Evolutionary conservation across 1,284 basidiomycete genomes (phyloP), one percentile per base, ranked within the genome.

Genomic region (Ustilago lituana): DNA sequence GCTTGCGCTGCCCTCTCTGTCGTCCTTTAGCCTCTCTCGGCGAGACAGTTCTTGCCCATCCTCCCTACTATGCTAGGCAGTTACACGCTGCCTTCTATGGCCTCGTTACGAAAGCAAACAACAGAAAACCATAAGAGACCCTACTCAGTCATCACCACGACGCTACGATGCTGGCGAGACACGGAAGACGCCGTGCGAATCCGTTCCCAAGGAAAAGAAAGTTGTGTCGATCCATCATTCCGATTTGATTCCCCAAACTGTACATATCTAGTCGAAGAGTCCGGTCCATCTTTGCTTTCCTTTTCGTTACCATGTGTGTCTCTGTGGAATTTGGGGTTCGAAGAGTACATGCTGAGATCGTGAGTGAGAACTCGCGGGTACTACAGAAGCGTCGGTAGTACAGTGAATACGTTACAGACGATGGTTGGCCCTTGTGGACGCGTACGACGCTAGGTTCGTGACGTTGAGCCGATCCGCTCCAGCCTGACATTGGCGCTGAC

Each of bases 41-140:
- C 46, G 22, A 11, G 24, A 37, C 15, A 20, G n/a, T 17, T 47
- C 20, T 31, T 17, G 20, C 35, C 32, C 17, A 27, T 19, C 26
- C 32, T n/a, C 20, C 19, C 35, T 33, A 27, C n/a, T 51, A 51
- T 51, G 56, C 44, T 37, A n/a, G n/a, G n/a, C n/a, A n/a, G n/a
- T 38, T 38, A 14, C n/a, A 15, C 24, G 22, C 24, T 26, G 19
- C n/a, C 39, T 17, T 7, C 24, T 41, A 27, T 41, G 39, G 8
- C 22, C n/a, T 22, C 39, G 29, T n/a, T 14, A 26, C 22, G 24
- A 45, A 41, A 29, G n/a, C n/a, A n/a, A n/a, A n/a, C n/a, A 24
- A 27, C 5, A 36, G 48, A 33, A 36, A 38, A 37, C 37, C 31
- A 29, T 31, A 32, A 14, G 2, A 52, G 35, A 23, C 31, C 29